Evolutionary conservation across 345 rosid species (phyloP).

Genomic region (Rhizophora apiculata): DNA sequence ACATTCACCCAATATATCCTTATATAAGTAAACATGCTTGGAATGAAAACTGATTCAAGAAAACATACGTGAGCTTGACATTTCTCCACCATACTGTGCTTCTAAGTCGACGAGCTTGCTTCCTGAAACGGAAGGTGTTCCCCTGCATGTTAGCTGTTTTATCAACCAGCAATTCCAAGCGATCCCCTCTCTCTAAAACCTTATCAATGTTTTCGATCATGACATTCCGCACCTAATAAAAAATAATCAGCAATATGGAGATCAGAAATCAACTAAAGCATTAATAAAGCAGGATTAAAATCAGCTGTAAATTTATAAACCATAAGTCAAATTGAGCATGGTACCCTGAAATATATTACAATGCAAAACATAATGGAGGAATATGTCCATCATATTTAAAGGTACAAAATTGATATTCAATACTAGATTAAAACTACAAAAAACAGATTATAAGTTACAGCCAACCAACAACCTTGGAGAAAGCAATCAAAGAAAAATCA

Average conservation of each 20-base stretch:
- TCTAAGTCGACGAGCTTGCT: constrained; percentile 90
- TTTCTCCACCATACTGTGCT: constrained; percentile 92
- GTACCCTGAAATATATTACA: no score
- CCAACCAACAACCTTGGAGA: background rate
- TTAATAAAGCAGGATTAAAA: background rate
- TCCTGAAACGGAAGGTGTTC: constrained; percentile 86
- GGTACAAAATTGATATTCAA: background rate
- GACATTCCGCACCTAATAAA: constrained; percentile 68
- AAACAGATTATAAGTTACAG: background rate
- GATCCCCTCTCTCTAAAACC: constrained; percentile 89
- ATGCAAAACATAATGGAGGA: no score
- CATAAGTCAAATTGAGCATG: background rate
- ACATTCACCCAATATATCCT: no score
- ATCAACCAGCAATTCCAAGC: constrained; percentile 91
- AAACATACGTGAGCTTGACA: constrained; percentile 74
- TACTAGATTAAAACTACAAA: background rate
- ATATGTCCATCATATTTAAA: background rate
- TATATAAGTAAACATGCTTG: background rate
- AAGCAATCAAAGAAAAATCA: background rate
- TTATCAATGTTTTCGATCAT: constrained; percentile 96
- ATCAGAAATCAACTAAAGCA: background rate
- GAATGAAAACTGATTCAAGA: constrained; percentile 2
- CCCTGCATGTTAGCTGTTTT: constrained; percentile 96
- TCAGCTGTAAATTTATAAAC: constrained; percentile 2
- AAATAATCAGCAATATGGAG: background rate